Evolutionary conservation across 1,284 basidiomycete genomes (phyloP).

Genomic region (Exobasidium rhododendri): DNA sequence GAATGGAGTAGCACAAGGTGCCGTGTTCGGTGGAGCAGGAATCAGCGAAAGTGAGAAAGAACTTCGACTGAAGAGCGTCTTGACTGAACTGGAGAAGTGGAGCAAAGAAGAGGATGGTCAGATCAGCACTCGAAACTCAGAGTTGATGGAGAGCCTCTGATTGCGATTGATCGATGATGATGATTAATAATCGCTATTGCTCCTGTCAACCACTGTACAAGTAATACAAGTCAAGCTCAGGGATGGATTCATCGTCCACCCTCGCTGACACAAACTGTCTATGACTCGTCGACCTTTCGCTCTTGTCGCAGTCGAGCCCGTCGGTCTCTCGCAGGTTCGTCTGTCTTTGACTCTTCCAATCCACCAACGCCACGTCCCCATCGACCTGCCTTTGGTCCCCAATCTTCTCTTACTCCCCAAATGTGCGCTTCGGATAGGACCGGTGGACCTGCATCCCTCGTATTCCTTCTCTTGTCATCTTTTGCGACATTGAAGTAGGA

Average conservation of each 20-base stretch:
- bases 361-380: conserved; percentile 57
- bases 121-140: not conserved
- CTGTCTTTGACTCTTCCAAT: not conserved
- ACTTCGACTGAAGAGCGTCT: not conserved
- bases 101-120: conserved; percentile 7
- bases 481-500: not conserved
- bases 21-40: not conserved
- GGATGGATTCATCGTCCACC: too few species aligned
- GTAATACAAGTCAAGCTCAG: too few species aligned
- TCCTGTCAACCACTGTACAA: too few species aligned
- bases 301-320: conserved; percentile 14
- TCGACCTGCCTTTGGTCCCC: conserved; percentile 58
- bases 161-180: too few species aligned
- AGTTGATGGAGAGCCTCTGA: not conserved
- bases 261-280: not conserved
- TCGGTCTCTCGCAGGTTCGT: conserved; percentile 12
- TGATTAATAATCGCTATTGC: too few species aligned
- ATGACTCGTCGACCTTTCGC: conserved; percentile 5
- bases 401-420: conserved; percentile 59
- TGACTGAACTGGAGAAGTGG: conserved; percentile 6
- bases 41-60: not conserved
- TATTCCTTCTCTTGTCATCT: conserved; percentile 4
- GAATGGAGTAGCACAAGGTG: not conserved
- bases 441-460: conserved; percentile 26
- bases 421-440: conserved; percentile 33